A percentile compares a stretch with the other conserved stretches of the same genome.
These are phyloP conservation scores for Rhodosporidiobolus sp. DNA, from an alignment of 768 basidiomycete genomes.

Conservation along the genomic window DNA sequence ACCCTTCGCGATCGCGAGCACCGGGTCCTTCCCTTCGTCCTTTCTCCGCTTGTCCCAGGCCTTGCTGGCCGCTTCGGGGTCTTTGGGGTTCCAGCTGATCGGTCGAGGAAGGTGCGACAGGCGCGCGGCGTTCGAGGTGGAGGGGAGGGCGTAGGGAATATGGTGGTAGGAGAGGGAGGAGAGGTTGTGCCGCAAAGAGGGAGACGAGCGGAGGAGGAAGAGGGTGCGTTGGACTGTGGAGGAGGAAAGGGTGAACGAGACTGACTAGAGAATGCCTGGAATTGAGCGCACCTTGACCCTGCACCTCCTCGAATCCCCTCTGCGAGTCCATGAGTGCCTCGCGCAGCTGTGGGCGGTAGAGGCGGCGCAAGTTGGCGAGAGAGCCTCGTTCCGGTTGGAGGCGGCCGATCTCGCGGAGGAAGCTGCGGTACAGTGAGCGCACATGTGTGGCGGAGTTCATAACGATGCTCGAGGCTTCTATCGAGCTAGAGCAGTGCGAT, in stretches of 20 bases:
- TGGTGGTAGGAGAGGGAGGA: conserved; percentile 29
- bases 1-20: not conserved
- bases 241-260: not conserved
- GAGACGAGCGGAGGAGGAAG: conserved; percentile 7
- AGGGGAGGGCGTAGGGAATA: not conserved
- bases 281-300: not conserved
- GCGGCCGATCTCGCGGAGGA: not conserved
- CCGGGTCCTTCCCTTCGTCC: not conserved
- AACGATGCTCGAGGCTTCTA: not conserved
- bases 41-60: conserved; percentile 5
- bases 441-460: too few relatives aligned
- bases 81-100: conserved; percentile 24
- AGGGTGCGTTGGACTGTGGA: conserved; percentile 12
- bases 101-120: conserved; percentile 13
- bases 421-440: conserved; percentile 3
- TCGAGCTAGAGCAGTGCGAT: not conserved
- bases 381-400: not conserved
- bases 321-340: not conserved
- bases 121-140: conserved; percentile 8
- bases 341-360: not conserved
- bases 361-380: not conserved
- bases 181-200: conserved; percentile 3
- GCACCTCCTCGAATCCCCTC: not conserved
- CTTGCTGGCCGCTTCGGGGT: not conserved
- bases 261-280: too few relatives aligned